Evolutionary conservation across 1,139 yeast genomes (phyloP), one percentile per base, ranked within the genome.

Genomic region (Yamadazyma dushanensis): DNA sequence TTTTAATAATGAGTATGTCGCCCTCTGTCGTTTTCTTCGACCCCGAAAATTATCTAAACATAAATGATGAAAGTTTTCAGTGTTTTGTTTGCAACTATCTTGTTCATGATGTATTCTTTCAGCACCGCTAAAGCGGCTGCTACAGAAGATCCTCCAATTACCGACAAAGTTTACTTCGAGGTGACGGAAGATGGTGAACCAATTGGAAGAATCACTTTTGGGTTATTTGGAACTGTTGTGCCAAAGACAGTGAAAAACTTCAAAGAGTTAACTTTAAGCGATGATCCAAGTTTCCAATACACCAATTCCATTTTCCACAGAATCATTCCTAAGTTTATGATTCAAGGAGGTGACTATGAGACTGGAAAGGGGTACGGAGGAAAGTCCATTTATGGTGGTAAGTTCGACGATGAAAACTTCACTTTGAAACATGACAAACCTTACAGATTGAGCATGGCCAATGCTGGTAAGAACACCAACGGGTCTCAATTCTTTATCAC

Each of bases 81-180:
- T 29, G 37, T 59, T 17, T 48, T 56, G 26, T 38, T 49, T 18
- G 32, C 49, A 9, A 34, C 52, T 19, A 44, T 57, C 13, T 47
- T 55, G 41, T 39, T 40, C 26, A 14, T 46, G 26, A 14, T 45
- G 16, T 40, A 40, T 23, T 56, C 55, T 39, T 48, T 54, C 36
- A 43, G 47, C 16, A 39, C 44, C 21, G 53, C 43, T n/a, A 43
- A 39, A 18, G 57, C 58, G 4, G 57, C 51, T n/a, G 65, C 54
- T 6, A 54, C 71, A 3, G 72, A 66, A 28, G 73, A 76, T 50
- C 85, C 87, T 29, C 73, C 71, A 32, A 59, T 83, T 56, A 83
- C 92, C 48, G 70, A 76, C 61, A 83, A 80, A 63, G 96, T 92
- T 23, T 92, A 68, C 66, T 88, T 92, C 51, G 97, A 92, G 56